Evolutionary conservation across 495 filamentous ascomycete genomes (phyloP), one percentile per base, ranked within the genome.

Genomic region (Aspergillus asperescens): DNA sequence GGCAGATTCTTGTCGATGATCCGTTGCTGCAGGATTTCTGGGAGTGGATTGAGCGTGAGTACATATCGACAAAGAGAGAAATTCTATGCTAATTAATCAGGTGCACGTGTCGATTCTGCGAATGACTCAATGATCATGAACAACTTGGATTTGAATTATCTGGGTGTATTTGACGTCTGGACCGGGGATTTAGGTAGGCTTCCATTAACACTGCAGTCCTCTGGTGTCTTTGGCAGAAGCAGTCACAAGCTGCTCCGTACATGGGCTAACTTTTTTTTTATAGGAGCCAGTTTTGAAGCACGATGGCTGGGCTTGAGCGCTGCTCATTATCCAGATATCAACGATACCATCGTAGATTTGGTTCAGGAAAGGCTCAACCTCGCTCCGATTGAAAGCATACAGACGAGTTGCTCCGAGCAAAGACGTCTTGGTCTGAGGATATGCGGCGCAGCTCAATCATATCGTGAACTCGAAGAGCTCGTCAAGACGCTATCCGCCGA

Each of bases 81-180:
- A n/a, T 18, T 12, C 22, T 19, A 20, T 47, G 27, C 29, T 52
- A 20, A 44, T 7, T 29, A 22, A n/a, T 4, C 58, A 85, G 88
- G 82, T 27, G 85, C 87, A 20, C 82, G 83, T 15, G 70, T 71
- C 16, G 78, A 80, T 34, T 87, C 87, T 12, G 69, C 75, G 19
- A 76, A 83, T 42, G 79, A 82, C 31, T 81, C 83, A 4, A 92
- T 96, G 88, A 76, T 88, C 38, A 70, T 79, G n/a, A 76, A 82
- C 34, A 74, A 78, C 1, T 66, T 95, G 5, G 93, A 96, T 58
- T 65, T 96, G 34, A 90, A 84, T 59, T 98, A 89, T 64, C 65
- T 96, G 62, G 93, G 93, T 3, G 83, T 97, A 35, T 74, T 79
- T 48, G 79, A 78, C 31, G 79, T 96, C 13, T 96, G 91, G 91